Base-by-base conservation (phyloP, 768 basidiomycete species). In the Neoboletus brunneissimus region DNA sequence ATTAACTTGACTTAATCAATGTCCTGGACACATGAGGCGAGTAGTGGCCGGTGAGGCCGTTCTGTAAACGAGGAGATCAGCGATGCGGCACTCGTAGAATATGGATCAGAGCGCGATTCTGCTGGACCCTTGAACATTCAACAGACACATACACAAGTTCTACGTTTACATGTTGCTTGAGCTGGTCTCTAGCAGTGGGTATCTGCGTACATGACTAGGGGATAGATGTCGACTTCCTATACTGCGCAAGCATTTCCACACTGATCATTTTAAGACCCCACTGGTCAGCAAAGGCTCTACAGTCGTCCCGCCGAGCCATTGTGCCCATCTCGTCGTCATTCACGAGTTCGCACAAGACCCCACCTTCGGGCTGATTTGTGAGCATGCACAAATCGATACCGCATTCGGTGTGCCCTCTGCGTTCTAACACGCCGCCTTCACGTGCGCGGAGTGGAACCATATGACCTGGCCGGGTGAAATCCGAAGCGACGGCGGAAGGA, bases 271-370 rank as follows among this genome's bases (percentile, higher is more conserved):
- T 94, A 53, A 98, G 67, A 10, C 92, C 90, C 88, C 89, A 94
- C 23, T 80, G 76, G 72, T 92, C 85, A 12, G 97, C 95, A 67
- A 99, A 98, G 37, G 84, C 80, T 59, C 93, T 81, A 67, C 95
- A 96, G 64, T 94, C 95, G 66, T 98, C 95, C 35, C 94, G 76
- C 18, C 95, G 78, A n/a, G 94, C 91, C 97, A 99, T 99, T 16
- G 80, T 85, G 0, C 97, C 97, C 62, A 81, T 74, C 15, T 81
- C 81, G 69, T 98, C 88, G 61, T 98, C 93, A 53, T 98, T 96
- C 16, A 98, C 94, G 37, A 98, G 76, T 71, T 99, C 97, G 68
- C 97, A 98, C 34, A 99, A 81, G 0, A 98, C 78, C 7, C 94
- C 96, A 0, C 75, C 74, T 4, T 83, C 81, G 15, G 80, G 75